phyloP scores from a whole-genome alignment of 257 asterid species.

The Ehretia macrophylla region DNA sequence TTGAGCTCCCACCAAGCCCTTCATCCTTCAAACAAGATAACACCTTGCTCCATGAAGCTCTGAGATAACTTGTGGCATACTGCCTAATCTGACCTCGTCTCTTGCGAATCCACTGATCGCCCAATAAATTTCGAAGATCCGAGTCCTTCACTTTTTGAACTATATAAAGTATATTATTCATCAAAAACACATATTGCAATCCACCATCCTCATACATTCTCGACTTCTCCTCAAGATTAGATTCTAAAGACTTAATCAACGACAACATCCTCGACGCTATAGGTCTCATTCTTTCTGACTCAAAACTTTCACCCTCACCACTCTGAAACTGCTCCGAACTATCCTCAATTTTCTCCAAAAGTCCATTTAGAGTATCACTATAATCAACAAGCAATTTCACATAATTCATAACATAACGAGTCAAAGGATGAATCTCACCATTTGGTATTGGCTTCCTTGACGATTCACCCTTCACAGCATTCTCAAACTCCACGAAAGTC shows the following conservation, averaged over 20 bases:
- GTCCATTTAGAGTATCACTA: conserved; percentile 59
- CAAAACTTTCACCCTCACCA: conserved; percentile 35
- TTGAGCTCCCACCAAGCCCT: conserved; percentile 81
- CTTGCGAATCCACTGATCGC: conserved; percentile 80
- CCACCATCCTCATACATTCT: conserved; percentile 81
- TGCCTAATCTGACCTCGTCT: conserved; percentile 80
- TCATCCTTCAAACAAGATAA: conserved; percentile 80
- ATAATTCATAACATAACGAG: conserved; percentile 94
- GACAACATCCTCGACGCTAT: conserved; percentile 57
- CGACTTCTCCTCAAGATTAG: conserved; percentile 82
- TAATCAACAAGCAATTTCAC: conserved; percentile 83
- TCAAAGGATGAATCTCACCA: conserved; percentile 89
- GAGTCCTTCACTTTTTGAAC: conserved; percentile 93
- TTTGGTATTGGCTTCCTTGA: conserved; percentile 70
- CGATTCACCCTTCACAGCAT: conserved; percentile 82
- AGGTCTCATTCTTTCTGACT: conserved; percentile 45
- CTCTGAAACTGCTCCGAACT: conserved; percentile 19
- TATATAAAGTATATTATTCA: conserved; percentile 88
- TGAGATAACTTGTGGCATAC: conserved; percentile 80
- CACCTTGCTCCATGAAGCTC: conserved; percentile 88
- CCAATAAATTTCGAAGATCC: conserved; percentile 68
- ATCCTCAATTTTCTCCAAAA: conserved; percentile 46
- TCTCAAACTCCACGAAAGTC: conserved; percentile 86
- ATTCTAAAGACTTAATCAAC: conserved; percentile 67
- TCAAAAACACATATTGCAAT: conserved; percentile 72